Conservation (phyloP, 192 early-diverging fungal species). For the Umbelopsis ramanniana region DNA sequence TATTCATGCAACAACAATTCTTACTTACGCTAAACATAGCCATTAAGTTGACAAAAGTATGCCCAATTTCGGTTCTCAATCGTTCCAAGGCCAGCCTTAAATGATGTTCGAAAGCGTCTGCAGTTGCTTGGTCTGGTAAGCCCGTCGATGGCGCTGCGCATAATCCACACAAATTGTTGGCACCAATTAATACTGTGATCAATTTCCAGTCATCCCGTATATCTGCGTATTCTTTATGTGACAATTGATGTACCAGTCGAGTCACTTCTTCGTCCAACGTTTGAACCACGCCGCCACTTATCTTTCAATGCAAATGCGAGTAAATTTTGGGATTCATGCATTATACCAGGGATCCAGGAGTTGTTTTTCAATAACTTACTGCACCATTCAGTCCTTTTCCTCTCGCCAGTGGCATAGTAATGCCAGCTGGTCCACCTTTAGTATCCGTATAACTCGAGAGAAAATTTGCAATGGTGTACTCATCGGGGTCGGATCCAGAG, state of each 20-base stretch:
- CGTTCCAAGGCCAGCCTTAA: slow-evolving; percentile 41
- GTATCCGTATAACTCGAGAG: slow-evolving; percentile 38
- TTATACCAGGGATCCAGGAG: not conserved
- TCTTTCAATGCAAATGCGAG: slow-evolving; percentile 31
- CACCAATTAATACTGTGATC: slow-evolving; percentile 57
- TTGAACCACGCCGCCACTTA: slow-evolving; percentile 55
- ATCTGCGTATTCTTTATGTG: slow-evolving; percentile 34
- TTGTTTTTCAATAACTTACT: slow-evolving; percentile 35
- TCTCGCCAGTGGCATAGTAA: slow-evolving; percentile 48
- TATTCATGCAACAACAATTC: not conserved
- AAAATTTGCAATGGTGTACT: slow-evolving; percentile 55
- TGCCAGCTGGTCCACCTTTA: slow-evolving; percentile 46
- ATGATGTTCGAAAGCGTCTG: slow-evolving; percentile 47
- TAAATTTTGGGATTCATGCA: not conserved
- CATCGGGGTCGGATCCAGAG: slow-evolving; percentile 50
- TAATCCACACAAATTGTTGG: slow-evolving; percentile 57
- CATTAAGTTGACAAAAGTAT: slow-evolving; percentile 56
- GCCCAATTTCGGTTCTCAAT: slow-evolving; percentile 43
- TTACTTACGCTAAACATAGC: slow-evolving; percentile 52
- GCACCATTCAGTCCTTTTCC: slow-evolving; percentile 58
- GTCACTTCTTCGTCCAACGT: slow-evolving; percentile 43
- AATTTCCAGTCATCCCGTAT: slow-evolving; percentile 55
- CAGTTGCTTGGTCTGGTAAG: slow-evolving; percentile 44
- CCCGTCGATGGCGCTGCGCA: slow-evolving; percentile 37
- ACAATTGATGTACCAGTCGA: slow-evolving; percentile 37